Evolutionary conservation across 257 asterid species (phyloP).

Genomic region (Nicotiana obtusifolia): DNA sequence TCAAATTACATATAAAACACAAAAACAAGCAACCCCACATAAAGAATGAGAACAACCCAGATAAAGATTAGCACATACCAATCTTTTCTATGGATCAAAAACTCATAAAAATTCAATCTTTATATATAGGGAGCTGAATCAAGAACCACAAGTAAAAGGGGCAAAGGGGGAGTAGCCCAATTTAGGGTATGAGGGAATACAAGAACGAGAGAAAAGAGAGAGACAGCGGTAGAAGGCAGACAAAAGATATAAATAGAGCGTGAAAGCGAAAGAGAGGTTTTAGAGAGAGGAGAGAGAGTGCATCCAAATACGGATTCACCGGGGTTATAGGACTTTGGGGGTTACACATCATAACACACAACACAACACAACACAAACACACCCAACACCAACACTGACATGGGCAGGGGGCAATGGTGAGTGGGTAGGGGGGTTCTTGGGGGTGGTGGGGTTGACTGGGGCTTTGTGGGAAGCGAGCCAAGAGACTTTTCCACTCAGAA

Average conservation of each 20-base stretch:
- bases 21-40: not conserved
- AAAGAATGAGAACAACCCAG: conserved; percentile 23
- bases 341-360: conserved; percentile 19
- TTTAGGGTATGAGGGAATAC: conserved; percentile 39
- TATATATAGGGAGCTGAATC: not conserved
- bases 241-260: conserved; percentile 25
- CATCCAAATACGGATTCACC: conserved; percentile 54
- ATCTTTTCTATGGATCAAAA: conserved; percentile 38
- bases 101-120: conserved; percentile 25
- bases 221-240: conserved; percentile 16
- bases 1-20: conserved; percentile 21
- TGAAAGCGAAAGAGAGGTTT: conserved; percentile 26
- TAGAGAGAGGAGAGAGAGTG: conserved; percentile 19
- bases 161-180: conserved; percentile 50
- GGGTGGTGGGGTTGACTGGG: not conserved
- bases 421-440: not conserved
- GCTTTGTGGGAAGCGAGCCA: conserved; percentile 47
- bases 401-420: conserved; percentile 24
- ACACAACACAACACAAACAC: conserved; percentile 30
- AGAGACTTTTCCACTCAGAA: conserved; percentile 34
- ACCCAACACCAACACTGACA: conserved; percentile 40
- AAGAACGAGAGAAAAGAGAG: conserved; percentile 32
- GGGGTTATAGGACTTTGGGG: conserved; percentile 56
- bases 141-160: conserved; percentile 23
- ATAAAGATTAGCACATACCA: conserved; percentile 37